phyloP scores from a whole-genome alignment of 2,329 filamentous ascomycete genomes.

The Colletotrichum euphorbiae region DNA sequence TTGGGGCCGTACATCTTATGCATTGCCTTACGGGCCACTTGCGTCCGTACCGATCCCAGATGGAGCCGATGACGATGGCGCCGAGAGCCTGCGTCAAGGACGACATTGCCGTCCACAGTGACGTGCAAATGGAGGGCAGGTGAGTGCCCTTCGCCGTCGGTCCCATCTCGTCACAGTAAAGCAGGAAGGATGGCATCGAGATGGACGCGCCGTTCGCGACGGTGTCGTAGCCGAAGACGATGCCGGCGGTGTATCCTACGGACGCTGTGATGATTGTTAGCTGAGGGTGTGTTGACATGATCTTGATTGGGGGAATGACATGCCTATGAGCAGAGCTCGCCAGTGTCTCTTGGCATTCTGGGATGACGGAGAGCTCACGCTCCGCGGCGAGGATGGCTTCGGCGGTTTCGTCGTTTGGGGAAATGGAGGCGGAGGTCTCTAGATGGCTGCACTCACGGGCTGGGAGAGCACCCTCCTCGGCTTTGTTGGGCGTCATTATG shows the following conservation, averaged over 20 bases:
- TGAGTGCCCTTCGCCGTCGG: not conserved
- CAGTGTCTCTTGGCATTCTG: not conserved
- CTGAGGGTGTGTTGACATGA: not conserved
- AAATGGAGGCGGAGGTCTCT: not conserved
- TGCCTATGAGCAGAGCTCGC: not conserved
- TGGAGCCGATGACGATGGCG: conserved; percentile 1
- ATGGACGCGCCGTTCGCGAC: not conserved
- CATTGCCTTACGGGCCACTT: not conserved
- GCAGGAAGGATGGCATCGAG: not conserved
- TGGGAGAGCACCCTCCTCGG: not conserved
- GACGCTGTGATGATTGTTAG: not conserved
- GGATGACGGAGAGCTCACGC: not conserved
- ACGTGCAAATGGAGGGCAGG: not conserved
- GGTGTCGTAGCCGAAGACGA: not conserved
- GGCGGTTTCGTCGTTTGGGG: not conserved
- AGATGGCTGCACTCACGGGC: not conserved
- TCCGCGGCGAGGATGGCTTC: not conserved
- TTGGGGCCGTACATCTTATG: not conserved
- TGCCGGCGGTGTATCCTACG: not conserved
- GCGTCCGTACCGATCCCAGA: not conserved
- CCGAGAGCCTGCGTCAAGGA: conserved; percentile 2
- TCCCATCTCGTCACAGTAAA: not conserved
- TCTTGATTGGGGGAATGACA: no score
- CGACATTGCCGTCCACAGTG: conserved; percentile 4
- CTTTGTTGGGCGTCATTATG: not conserved